phyloP scores from a whole-genome alignment of 1,284 basidiomycete genomes.

The Bjerkandera adusta region DNA sequence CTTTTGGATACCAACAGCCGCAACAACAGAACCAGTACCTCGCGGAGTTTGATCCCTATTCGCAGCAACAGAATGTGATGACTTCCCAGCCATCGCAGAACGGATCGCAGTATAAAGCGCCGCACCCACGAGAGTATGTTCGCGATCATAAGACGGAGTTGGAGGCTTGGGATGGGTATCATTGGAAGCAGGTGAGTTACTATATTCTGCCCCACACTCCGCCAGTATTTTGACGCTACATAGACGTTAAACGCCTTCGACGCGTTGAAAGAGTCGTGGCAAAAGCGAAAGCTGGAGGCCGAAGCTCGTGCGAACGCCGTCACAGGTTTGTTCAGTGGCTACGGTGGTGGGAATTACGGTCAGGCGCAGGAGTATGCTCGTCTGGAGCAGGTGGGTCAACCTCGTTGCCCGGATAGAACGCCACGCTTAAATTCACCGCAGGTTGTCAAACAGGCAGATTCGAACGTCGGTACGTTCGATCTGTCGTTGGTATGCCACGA shows the following conservation, averaged over 20 bases:
- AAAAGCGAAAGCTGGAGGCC: conserved; percentile 28
- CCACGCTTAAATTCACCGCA: conserved; percentile 11
- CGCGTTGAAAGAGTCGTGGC: conserved; percentile 33
- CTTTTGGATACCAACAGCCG: conserved; percentile 26
- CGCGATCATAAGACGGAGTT: conserved; percentile 35
- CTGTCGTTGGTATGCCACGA: neutral
- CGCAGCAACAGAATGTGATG: conserved; percentile 14
- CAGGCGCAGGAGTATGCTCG: conserved; percentile 33
- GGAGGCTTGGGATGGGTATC: conserved; percentile 35
- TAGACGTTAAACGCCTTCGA: conserved; percentile 34
- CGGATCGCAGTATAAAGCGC: conserved; percentile 17
- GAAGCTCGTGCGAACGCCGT: conserved; percentile 29
- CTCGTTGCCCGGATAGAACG: neutral
- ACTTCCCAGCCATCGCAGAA: conserved; percentile 2
- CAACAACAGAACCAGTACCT: conserved; percentile 27
- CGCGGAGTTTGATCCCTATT: conserved; percentile 36
- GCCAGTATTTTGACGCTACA: neutral
- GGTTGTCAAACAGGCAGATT: conserved; percentile 34
- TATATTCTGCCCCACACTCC: neutral
- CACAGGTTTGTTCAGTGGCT: conserved; percentile 30
- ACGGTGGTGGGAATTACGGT: conserved; percentile 24
- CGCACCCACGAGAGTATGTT: conserved; percentile 37
- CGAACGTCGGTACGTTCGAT: conserved; percentile 28
- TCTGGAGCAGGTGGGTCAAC: conserved; percentile 28
- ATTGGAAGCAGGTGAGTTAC: conserved; percentile 39